A percentile compares a stretch with the other conserved stretches of the same genome.
phyloP scores from a whole-genome alignment of 2,329 filamentous ascomycete genomes.

The Botrytis cinerea region DNA sequence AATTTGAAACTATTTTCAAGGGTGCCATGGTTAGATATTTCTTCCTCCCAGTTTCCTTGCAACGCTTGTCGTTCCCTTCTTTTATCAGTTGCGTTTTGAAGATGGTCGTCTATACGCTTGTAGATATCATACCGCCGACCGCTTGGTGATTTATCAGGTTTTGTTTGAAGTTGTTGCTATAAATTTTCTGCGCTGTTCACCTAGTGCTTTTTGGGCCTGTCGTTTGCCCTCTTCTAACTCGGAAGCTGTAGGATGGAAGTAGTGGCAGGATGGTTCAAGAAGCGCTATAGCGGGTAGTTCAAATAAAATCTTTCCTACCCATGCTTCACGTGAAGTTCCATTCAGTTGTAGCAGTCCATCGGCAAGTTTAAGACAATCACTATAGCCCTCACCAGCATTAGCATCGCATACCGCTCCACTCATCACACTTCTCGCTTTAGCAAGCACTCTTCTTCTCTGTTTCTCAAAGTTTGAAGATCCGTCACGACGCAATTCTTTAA shows the following conservation, averaged over 20 bases:
- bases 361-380: background rate
- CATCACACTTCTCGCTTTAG: background rate
- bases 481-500: background rate
- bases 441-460: accelerated
- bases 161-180: background rate
- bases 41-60: background rate
- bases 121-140: background rate
- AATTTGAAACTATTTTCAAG: background rate
- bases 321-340: background rate
- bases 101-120: background rate
- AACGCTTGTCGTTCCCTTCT: background rate
- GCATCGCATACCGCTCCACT: background rate
- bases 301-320: background rate
- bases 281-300: background rate
- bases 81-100: background rate
- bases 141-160: too few species aligned
- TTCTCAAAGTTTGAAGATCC: background rate
- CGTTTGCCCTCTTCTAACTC: background rate
- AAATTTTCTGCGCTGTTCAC: background rate
- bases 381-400: background rate
- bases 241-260: background rate
- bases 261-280: background rate
- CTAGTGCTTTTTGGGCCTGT: background rate
- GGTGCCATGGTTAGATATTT: background rate
- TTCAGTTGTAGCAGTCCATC: background rate